Evolutionary conservation across 331 rosid species (phyloP).

Genomic region (Malus hybrid): DNA sequence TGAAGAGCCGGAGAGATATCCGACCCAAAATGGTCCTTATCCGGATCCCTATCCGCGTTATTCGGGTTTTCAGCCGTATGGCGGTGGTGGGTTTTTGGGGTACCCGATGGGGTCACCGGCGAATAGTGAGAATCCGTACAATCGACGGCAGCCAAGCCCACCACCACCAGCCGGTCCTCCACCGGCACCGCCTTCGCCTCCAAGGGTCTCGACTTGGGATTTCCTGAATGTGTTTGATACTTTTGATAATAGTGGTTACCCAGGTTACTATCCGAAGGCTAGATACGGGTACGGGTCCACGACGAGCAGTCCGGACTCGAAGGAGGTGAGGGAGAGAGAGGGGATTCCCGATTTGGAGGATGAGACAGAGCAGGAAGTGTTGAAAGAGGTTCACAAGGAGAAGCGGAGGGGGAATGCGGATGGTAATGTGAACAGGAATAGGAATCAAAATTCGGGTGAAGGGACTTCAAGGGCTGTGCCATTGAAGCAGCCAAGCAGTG

Average conservation of each 20-base stretch:
- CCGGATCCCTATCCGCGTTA: conserved; percentile 35
- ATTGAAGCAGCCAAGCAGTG: conserved; percentile 19
- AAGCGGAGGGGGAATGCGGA: conserved; percentile 41
- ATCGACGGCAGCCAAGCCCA: conserved; percentile 26
- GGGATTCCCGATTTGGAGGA: conserved; percentile 98
- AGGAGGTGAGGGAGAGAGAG: conserved; percentile 90
- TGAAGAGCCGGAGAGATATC: conserved; percentile 42
- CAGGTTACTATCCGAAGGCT: conserved; percentile 25
- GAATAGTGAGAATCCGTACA: conserved; percentile 18
- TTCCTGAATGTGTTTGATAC: conserved; percentile 65
- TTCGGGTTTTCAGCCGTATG: conserved; percentile 22
- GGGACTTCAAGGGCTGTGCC: conserved; percentile 62
- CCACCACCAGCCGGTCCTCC: conserved; percentile 27
- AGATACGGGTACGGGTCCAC: conserved; percentile 52
- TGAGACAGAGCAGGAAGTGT: conserved; percentile 61
- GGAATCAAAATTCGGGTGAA: conserved; percentile 32
- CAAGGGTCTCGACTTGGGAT: conserved; percentile 75
- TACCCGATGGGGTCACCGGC: conserved; percentile 40
- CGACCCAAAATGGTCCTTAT: conserved; percentile 37
- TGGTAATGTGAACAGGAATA: not conserved
- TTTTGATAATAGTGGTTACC: conserved; percentile 43
- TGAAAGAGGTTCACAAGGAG: conserved; percentile 33
- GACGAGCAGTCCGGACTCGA: conserved; percentile 82
- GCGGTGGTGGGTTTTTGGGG: conserved; percentile 49
- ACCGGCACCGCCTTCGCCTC: conserved; percentile 89